phyloP scores from a whole-genome alignment of 192 early-diverging fungal genomes.

The Coemansia sp. region DNA sequence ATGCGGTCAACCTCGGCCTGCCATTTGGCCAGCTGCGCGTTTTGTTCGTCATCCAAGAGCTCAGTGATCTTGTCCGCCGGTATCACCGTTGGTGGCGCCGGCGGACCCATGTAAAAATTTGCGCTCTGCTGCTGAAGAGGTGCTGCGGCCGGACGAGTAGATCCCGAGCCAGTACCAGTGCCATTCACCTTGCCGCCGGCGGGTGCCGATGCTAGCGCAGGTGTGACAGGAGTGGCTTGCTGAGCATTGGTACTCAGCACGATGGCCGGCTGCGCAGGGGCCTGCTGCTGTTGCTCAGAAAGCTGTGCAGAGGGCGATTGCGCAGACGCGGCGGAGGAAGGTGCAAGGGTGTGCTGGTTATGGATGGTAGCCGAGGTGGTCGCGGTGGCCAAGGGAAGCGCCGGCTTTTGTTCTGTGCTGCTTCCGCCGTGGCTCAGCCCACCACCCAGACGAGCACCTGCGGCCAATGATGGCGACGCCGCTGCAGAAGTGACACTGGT shows the following conservation, averaged over 20 bases:
- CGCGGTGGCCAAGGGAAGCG: conserved; percentile 3
- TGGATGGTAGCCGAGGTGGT: conserved; percentile 7
- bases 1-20: conserved; percentile 18
- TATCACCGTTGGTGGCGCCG: conserved; percentile 40
- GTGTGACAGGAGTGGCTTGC: too few species aligned
- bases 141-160: not conserved
- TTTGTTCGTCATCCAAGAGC: conserved; percentile 28
- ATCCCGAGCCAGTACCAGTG: not conserved
- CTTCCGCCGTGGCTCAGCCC: conserved; percentile 23
- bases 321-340: not conserved
- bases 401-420: conserved; percentile 8
- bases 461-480: conserved; percentile 5
- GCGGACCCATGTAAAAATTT: conserved; percentile 47
- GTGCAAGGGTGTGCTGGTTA: not conserved
- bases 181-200: not conserved
- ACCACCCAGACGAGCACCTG: conserved; percentile 24
- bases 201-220: not conserved
- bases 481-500: not conserved
- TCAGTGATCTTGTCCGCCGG: conserved; percentile 26
- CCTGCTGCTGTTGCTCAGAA: conserved; percentile 9
- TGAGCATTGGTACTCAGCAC: not conserved
- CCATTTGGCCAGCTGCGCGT: conserved; percentile 30
- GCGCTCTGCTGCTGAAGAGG: conserved; percentile 12
- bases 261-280: too few species aligned
- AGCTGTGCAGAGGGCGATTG: too few species aligned